These are phyloP conservation scores for Xerocomellus intermedius DNA, from an alignment of 768 basidiomycete genomes.

Conservation along the genomic window DNA sequence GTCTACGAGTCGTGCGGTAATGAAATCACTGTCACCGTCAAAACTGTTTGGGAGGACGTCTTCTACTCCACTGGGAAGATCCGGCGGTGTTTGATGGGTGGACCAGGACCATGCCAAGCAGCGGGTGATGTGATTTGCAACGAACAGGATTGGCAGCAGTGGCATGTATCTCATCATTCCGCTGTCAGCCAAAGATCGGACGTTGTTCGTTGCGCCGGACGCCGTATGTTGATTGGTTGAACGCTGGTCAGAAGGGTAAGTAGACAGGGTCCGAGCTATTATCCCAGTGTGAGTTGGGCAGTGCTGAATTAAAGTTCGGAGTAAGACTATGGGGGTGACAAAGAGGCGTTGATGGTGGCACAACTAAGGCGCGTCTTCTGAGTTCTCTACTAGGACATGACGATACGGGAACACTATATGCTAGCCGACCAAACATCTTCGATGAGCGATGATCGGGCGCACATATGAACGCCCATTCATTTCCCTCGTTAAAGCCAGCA, in stretches of 20 bases:
- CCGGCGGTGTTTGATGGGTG: conserved; percentile 25
- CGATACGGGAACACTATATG: background rate
- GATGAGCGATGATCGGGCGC: background rate
- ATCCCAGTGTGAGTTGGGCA: background rate
- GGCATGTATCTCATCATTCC: conserved; percentile 6
- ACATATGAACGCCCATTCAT: no score
- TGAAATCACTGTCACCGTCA: conserved; percentile 21
- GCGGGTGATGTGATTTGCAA: conserved; percentile 7
- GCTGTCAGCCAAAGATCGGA: background rate
- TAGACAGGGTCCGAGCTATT: background rate
- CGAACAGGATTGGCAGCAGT: conserved; percentile 12
- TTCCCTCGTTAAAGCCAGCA: background rate
- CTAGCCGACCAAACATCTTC: no score
- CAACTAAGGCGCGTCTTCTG: background rate
- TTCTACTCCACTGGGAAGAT: conserved; percentile 3
- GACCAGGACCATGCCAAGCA: conserved; percentile 31
- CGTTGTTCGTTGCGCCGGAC: background rate
- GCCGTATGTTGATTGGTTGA: background rate
- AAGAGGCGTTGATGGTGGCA: conserved; percentile 8
- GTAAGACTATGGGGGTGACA: background rate
- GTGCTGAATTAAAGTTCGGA: background rate
- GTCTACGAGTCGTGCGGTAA: conserved; percentile 3
- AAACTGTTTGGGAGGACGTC: conserved; percentile 14
- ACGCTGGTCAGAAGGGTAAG: background rate
- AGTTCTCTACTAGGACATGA: background rate